Conservation (phyloP, 2,329 filamentous ascomycete species). For the Fusarium euwallaceae region DNA sequence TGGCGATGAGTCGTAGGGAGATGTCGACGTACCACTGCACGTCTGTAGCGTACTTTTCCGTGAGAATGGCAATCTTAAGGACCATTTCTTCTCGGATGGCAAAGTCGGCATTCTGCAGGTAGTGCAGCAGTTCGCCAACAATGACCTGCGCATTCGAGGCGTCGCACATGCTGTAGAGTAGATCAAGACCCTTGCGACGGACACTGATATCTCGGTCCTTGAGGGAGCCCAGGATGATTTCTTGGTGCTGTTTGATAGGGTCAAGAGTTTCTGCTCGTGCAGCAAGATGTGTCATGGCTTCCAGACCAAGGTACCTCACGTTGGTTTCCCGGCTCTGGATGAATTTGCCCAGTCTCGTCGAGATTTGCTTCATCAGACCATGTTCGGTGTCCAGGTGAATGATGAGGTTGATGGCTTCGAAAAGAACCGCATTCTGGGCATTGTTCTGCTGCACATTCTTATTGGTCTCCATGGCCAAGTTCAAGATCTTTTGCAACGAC, state of each 20-base stretch:
- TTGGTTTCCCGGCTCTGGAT: slow-evolving; percentile 98
- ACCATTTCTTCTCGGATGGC: slow-evolving; percentile 99
- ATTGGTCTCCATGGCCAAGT: slow-evolving; percentile 90
- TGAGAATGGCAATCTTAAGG: slow-evolving; percentile 96
- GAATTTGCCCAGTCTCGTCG: slow-evolving; percentile 89
- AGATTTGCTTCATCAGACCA: slow-evolving; percentile 95
- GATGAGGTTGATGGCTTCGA: slow-evolving; percentile 98
- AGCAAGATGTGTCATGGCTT: slow-evolving; percentile 98
- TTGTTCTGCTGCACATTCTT: slow-evolving; percentile 99
- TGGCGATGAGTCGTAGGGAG: slow-evolving; percentile 90
- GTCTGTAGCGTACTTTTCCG: slow-evolving; percentile 98
- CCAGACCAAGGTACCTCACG: slow-evolving; percentile 92
- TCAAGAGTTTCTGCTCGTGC: slow-evolving; percentile 94
- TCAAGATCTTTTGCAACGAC: slow-evolving; percentile 90
- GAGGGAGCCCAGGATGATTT: slow-evolving; percentile 93
- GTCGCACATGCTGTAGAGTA: slow-evolving; percentile 99
- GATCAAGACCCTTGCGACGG: slow-evolving; percentile 91
- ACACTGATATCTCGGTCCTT: slow-evolving; percentile 98
- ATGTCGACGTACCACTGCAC: slow-evolving; percentile 99
- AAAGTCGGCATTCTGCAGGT: slow-evolving; percentile 96
- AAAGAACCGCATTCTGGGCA: slow-evolving; percentile 96
- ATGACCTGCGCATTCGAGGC: slow-evolving; percentile 93
- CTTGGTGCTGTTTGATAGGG: slow-evolving; percentile 98
- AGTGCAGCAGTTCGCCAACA: slow-evolving; percentile 92
- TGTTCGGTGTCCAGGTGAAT: slow-evolving; percentile 98